These are phyloP conservation scores for Turnera subulata DNA, from an alignment of 345 rosid genomes.

Conservation along the genomic window DNA sequence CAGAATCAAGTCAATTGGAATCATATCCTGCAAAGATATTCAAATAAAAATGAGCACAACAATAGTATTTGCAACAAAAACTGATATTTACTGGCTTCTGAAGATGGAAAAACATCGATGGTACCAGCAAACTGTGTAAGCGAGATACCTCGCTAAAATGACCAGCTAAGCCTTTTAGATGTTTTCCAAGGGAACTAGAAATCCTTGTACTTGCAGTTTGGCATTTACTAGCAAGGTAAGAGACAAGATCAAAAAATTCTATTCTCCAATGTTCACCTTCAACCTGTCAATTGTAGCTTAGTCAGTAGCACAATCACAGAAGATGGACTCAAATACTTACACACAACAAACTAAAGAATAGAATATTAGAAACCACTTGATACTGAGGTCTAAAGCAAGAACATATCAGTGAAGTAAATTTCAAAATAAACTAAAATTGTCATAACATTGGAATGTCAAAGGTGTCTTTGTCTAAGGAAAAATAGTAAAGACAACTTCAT, in stretches of 20 bases:
- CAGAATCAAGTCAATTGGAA: conserved; percentile 50
- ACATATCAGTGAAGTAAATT: background rate
- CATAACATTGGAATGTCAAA: too few relatives aligned
- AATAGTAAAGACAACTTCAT: background rate
- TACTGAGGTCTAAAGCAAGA: background rate
- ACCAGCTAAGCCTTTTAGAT: conserved; percentile 41
- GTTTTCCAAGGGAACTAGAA: conserved; percentile 45
- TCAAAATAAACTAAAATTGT: background rate
- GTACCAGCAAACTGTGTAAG: conserved; percentile 13
- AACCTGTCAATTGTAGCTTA: conserved; percentile 39
- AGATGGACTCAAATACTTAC: background rate
- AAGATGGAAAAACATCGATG: conserved; percentile 1
- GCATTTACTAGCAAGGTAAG: conserved; percentile 68
- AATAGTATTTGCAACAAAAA: too few relatives aligned
- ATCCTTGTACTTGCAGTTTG: conserved; percentile 39
- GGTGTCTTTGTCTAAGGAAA: too few relatives aligned
- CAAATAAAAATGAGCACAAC: conserved; percentile 10
- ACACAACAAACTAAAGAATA: background rate
- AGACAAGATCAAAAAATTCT: conserved; percentile 58
- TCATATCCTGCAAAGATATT: conserved; percentile 46
- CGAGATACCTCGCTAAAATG: conserved; percentile 48
- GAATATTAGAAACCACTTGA: background rate
- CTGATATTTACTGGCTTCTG: too few relatives aligned
- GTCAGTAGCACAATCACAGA: conserved; percentile 1
- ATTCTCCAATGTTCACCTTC: conserved; percentile 30